A percentile compares a stretch with the other conserved stretches of the same genome.
Evolutionary conservation across 345 rosid species (phyloP).

Genomic region (Gossypium bickii): DNA sequence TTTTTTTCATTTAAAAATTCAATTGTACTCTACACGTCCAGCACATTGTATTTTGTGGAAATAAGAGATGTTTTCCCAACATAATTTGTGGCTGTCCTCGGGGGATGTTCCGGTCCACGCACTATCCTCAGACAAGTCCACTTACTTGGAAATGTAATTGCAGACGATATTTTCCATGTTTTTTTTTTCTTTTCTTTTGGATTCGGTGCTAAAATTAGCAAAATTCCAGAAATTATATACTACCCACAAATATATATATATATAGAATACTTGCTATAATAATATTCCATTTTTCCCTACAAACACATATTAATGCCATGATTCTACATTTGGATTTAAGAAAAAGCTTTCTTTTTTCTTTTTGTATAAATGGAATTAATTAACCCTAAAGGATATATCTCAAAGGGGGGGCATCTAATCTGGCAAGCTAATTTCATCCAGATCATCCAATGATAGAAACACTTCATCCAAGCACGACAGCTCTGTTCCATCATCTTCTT

Average conservation of each 20-base stretch:
- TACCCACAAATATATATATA: background rate
- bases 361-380: background rate
- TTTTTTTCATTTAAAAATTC: too few relatives aligned
- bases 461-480: slow-evolving; percentile 95
- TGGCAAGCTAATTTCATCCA: slow-evolving; percentile 87
- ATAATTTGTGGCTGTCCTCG: background rate
- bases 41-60: too few relatives aligned
- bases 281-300: background rate
- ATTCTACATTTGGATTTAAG: slow-evolving; percentile 18
- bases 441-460: slow-evolving; percentile 83
- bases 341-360: background rate
- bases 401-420: slow-evolving; percentile 17
- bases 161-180: background rate
- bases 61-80: background rate
- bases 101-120: background rate
- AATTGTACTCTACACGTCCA: too few relatives aligned
- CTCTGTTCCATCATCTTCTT: slow-evolving; percentile 51
- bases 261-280: background rate
- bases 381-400: background rate
- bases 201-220: background rate
- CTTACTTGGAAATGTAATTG: background rate
- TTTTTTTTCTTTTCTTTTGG: background rate
- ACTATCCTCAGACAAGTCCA: background rate
- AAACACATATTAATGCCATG: background rate
- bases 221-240: background rate